A percentile compares a stretch with the other conserved stretches of the same genome.
Evolutionary conservation across 768 basidiomycete species (phyloP).

Genomic region (Phanerochaete sordida): DNA sequence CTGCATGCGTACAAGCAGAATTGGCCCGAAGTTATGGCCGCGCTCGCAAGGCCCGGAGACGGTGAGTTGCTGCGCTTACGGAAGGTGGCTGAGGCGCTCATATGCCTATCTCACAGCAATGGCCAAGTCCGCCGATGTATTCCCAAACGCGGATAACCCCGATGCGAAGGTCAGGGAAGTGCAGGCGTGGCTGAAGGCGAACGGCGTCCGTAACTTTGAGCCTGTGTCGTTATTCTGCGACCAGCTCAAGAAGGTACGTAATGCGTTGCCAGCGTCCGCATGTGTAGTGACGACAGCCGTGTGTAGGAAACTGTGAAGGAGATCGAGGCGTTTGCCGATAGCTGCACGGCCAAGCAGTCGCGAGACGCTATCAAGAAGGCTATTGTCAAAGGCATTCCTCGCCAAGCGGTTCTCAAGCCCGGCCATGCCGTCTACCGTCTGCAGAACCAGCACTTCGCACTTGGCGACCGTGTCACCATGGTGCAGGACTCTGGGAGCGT

Average conservation of each 20-base stretch:
- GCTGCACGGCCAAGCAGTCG: constrained; percentile 57
- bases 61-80: constrained; percentile 40
- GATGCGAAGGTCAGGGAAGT: constrained; percentile 74
- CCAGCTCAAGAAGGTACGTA: constrained; percentile 77
- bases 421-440: constrained; percentile 85
- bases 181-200: constrained; percentile 79
- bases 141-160: constrained; percentile 52
- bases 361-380: constrained; percentile 77
- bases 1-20: constrained; percentile 78
- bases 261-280: neutral
- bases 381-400: constrained; percentile 90
- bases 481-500: constrained; percentile 94
- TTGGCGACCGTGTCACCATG: constrained; percentile 95
- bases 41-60: constrained; percentile 69
- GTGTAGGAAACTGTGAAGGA: constrained; percentile 69
- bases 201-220: constrained; percentile 88
- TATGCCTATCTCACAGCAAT: constrained; percentile 51
- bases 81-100: neutral
- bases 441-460: constrained; percentile 80
- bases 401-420: constrained; percentile 91
- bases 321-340: constrained; percentile 76
- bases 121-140: constrained; percentile 57
- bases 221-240: constrained; percentile 91
- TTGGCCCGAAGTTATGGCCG: constrained; percentile 82
- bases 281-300: neutral